Base-by-base conservation (phyloP, 129 eudicot genomes). In the Centaurea solstitialis region DNA sequence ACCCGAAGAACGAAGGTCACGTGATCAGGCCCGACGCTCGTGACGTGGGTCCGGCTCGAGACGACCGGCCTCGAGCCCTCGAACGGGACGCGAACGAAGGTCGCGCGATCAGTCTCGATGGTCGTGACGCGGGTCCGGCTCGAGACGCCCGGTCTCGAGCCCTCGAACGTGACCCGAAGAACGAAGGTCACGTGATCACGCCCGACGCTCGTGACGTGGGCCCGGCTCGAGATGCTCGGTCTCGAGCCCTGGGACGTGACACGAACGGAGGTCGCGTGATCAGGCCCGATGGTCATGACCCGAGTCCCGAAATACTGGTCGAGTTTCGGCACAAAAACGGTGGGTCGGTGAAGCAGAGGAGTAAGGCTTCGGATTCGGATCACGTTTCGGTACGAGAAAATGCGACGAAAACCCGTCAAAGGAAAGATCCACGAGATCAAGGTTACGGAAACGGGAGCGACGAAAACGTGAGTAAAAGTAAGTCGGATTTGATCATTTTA, bases 251-350 rank as follows among this genome's bases (percentile, higher is more conserved):
- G 20, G 57, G 59, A 70, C 74, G n/a, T 39, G 47, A 28, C 6
- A 8, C 18, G 74, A 26, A 45, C 78, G 74, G 62, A 40, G 73
- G 59, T 45, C 7, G 45, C n/a, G 41, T 62, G 57, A 30, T 45
- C 30, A 71, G 62, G 35, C 74, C 77, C 22, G 12, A 62, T 40
- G 68, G 22, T 71, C 82, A 83, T 40, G 75, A 20, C 33, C 4
- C 57, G 59, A 5, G 4, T 4, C 59, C 57, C 20, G 82, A 83
- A 62, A 53, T 83, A 77, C 78, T 20, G 15, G 82, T 77, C 17
- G 82, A 83, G 69, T 77, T 72, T 77, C 77, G 82, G 61, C 86
- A 83, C 79, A 77, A 35, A 4, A 72, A 62, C 2, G 61, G 74
- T 64, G 9, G 43, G 64, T 41, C 23, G 3, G 74, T 62, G 40